Evolutionary conservation across 768 basidiomycete species (phyloP).

Genomic region (Suillus decipiens): DNA sequence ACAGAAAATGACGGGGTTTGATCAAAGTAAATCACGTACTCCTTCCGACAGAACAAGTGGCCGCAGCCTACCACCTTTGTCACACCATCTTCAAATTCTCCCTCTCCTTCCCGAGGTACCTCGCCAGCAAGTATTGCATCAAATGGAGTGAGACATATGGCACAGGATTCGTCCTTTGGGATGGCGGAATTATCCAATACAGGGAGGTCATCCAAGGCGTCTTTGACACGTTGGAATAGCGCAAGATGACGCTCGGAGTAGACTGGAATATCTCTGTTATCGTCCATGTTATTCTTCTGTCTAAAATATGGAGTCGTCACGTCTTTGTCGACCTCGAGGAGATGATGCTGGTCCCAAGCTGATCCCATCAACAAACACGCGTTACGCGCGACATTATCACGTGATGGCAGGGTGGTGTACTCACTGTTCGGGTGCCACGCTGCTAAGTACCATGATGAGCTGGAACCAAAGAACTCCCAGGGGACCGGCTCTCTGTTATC

Average conservation of each 20-base stretch:
- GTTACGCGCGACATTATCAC: slow-evolving; percentile 12
- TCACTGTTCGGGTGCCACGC: too few relatives aligned
- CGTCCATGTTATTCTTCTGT: slow-evolving; percentile 12
- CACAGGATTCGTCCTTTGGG: slow-evolving; percentile 56
- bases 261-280: slow-evolving; percentile 17
- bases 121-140: slow-evolving; percentile 40
- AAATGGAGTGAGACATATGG: slow-evolving; percentile 65
- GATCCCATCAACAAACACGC: slow-evolving; percentile 22
- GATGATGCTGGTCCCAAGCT: slow-evolving; percentile 5
- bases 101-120: slow-evolving; percentile 13
- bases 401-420: slow-evolving; percentile 2
- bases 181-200: slow-evolving; percentile 40
- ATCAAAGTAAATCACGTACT: slow-evolving; percentile 43
- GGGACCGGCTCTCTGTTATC: not conserved
- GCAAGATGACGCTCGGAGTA: slow-evolving; percentile 17
- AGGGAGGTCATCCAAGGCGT: slow-evolving; percentile 47
- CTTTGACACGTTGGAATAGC: slow-evolving; percentile 32
- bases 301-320: not conserved
- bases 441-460: not conserved
- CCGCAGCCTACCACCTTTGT: slow-evolving; percentile 62
- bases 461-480: not conserved
- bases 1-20: not conserved
- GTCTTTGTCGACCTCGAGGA: slow-evolving; percentile 9
- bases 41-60: slow-evolving; percentile 67
- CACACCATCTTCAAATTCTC: slow-evolving; percentile 37